These are phyloP conservation scores for Fusarium pseudocircinatum DNA, from an alignment of 2,329 filamentous ascomycete species.

Conservation along the genomic window DNA sequence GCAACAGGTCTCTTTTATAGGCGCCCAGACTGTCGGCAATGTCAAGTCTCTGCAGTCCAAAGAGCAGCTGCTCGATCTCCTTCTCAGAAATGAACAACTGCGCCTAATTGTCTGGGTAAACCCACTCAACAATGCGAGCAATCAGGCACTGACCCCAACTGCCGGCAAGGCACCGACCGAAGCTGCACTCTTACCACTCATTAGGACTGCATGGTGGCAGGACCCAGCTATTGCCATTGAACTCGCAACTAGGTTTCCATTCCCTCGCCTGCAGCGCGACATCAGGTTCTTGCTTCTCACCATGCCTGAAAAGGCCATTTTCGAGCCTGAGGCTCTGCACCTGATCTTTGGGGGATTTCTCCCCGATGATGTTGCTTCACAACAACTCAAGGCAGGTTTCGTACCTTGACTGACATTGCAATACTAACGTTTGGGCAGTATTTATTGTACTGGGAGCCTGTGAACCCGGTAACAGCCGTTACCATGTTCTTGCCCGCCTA, in stretches of 20 bases:
- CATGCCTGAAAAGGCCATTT: conserved; percentile 83
- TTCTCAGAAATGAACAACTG: conserved; percentile 86
- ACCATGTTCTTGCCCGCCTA: conserved; percentile 94
- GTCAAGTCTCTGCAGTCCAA: conserved; percentile 77
- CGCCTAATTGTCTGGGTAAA: conserved; percentile 90
- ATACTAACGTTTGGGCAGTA: conserved; percentile 63
- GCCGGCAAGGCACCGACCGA: conserved; percentile 52
- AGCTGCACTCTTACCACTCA: conserved; percentile 67
- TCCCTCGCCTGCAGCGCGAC: conserved; percentile 75
- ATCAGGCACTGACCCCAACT: conserved; percentile 52
- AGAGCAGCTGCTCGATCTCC: conserved; percentile 81
- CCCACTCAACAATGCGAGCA: conserved; percentile 71
- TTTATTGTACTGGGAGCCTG: conserved; percentile 89
- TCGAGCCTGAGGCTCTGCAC: conserved; percentile 83
- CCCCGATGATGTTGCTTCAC: conserved; percentile 78
- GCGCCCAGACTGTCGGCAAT: conserved; percentile 60
- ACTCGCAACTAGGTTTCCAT: conserved; percentile 81
- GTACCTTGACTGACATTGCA: background rate
- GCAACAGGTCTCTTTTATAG: conserved; percentile 70
- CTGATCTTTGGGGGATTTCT: conserved; percentile 81
- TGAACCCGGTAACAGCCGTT: conserved; percentile 92
- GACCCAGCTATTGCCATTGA: conserved; percentile 89
- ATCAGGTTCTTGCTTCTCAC: conserved; percentile 83
- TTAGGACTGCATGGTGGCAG: conserved; percentile 88
- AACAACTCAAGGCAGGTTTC: conserved; percentile 79